Base-by-base conservation (phyloP, 805 yeast genomes). In the Millerozyma miso region DNA sequence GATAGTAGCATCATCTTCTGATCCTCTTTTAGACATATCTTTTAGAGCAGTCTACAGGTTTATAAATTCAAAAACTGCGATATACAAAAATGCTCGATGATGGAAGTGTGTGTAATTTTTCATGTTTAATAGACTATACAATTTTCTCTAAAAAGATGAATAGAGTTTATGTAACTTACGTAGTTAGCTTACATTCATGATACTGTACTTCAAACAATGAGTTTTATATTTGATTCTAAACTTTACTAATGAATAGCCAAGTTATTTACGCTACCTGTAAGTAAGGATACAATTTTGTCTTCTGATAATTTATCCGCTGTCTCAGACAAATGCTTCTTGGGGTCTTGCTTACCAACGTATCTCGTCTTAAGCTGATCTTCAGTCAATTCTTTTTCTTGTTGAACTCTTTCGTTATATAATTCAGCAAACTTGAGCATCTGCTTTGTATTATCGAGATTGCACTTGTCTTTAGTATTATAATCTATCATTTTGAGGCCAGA, bases 301-400 rank as follows among this genome's bases (percentile, higher is more conserved):
- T 93, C 99, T 54, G 95, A 79, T 40, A 88, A 73, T 47, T 74
- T 72, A 51, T 88, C 95, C 8, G 96, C 95, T 0, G 95, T 86
- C 49, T 88, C 97, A 38, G 84, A 77, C 55, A 93, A 74, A 71
- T 93, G 99, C 71, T 91, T 93, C 80, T 95, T 93, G 34, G 99
- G 99, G 65, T 93, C 99, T 67, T 91, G 97, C 62, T 88, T 90
- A 55, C 99, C 99, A 31, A 93, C 97, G 59, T 91, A 95, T 61
- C 99, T 82, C 5, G 97, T 91, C 65, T 88, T 88, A 53, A 91
- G 77, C 64, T 90, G 93, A 33, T 88, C 96, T 56, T 86, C 95
- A 37, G 81, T 72, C 52, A 93, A 72, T 50, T 87, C 96, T 61
- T 85, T 85, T 63, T 93, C 99, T 65, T 95, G 98, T 53, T 84